These are phyloP conservation scores for Coniochaeta prunicola DNA, from an alignment of 2,329 filamentous ascomycete genomes.

Conservation along the genomic window DNA sequence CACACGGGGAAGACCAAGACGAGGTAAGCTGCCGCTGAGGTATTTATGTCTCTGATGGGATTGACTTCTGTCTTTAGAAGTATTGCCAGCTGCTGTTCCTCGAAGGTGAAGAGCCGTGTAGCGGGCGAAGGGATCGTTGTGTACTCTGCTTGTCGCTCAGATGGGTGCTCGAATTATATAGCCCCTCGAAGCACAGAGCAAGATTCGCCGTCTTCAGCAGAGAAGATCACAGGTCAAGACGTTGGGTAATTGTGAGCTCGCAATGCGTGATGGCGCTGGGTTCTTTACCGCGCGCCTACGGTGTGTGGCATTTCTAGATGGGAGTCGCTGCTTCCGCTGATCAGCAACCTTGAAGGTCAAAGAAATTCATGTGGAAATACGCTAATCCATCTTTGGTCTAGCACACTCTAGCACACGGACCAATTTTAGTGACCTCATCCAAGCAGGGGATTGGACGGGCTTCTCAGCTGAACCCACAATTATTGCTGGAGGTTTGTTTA, in stretches of 20 bases:
- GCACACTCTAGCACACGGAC: background rate
- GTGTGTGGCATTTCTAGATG: background rate
- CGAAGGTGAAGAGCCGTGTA: background rate
- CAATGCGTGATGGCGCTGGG: background rate
- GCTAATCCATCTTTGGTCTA: background rate
- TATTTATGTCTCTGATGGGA: background rate
- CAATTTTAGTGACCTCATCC: background rate
- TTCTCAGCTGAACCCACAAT: background rate
- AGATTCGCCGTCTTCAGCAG: background rate
- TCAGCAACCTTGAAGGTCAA: background rate
- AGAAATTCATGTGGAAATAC: background rate
- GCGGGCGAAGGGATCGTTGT: background rate
- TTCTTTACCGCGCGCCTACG: constrained; percentile 2
- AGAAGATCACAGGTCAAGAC: background rate
- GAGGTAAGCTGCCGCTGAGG: background rate
- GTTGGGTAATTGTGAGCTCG: background rate
- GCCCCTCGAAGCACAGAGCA: background rate
- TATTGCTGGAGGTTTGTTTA: background rate
- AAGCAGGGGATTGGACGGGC: background rate
- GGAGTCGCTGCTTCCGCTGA: background rate
- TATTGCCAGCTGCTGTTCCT: background rate
- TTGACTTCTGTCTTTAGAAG: background rate
- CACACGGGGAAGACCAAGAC: background rate
- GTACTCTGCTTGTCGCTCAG: background rate
- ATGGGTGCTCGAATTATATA: background rate